phyloP scores from a whole-genome alignment of 257 asterid species.

The Jasminum sambac region DNA sequence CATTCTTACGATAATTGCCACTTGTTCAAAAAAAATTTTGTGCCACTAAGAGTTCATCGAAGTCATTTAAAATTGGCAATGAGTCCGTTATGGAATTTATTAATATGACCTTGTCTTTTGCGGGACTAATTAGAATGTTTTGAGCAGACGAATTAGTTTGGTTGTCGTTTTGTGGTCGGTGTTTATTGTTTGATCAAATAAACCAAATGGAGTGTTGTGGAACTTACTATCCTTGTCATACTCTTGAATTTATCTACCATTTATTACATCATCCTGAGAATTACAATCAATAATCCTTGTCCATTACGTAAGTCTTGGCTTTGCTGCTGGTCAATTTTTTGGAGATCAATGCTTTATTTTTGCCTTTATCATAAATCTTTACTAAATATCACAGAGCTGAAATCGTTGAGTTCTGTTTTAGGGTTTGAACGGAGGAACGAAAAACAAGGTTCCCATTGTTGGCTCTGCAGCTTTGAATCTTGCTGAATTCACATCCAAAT shows the following conservation, averaged over 20 bases:
- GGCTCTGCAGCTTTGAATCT: constrained; percentile 72
- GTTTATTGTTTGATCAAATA: not conserved
- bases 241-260: not conserved
- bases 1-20: not conserved
- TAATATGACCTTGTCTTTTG: too few species aligned
- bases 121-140: too few species aligned
- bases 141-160: constrained; percentile 5
- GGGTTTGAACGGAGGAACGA: constrained; percentile 63
- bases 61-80: not conserved
- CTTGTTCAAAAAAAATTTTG: too few species aligned
- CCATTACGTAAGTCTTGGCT: not conserved
- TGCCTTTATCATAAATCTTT: not conserved
- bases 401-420: constrained; percentile 30
- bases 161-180: constrained; percentile 4
- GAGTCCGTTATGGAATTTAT: constrained; percentile 7
- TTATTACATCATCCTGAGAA: constrained; percentile 6
- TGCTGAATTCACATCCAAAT: constrained; percentile 70
- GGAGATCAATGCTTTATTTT: not conserved
- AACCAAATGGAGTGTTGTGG: not conserved
- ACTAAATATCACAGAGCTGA: not conserved
- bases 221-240: not conserved
- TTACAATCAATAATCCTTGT: too few species aligned
- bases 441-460: constrained; percentile 56
- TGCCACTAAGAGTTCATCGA: not conserved
- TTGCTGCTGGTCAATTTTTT: constrained; percentile 1